Evolutionary conservation across 2,329 filamentous ascomycete species (phyloP), one percentile per base, ranked within the genome.

Genomic region (Phoma sp.): DNA sequence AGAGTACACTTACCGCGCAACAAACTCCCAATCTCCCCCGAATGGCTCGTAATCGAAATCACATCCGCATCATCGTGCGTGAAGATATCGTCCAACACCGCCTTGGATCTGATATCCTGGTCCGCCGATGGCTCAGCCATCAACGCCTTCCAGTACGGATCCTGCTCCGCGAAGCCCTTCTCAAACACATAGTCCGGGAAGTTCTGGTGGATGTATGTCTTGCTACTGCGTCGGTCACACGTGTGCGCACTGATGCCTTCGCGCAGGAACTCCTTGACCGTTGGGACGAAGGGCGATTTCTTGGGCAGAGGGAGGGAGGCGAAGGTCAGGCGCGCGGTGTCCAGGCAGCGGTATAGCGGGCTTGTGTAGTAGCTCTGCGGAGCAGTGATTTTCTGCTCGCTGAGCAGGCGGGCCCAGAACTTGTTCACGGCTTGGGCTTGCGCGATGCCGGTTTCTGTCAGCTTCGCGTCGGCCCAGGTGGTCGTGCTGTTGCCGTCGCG

Each of bases 211-310:
- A 90, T 86, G 53, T 80, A 79, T 0, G 80, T 78, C 64, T 79
- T 82, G 61, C 74, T 82, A 22, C 81, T 82, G 8, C 88, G 79
- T 27, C 83, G 80, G 71, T 90, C 86, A 68, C 88, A 91, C 0
- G 87, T 89, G 67, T 89, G 88, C 37, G 86, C 83, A 48, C 82
- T 85, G 50, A 90, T 83, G 2, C 83, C 82, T 71, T 90, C 88
- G 27, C 88, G 80, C 59, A 90, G 77, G 32, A 82, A 69, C 63
- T 90, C 88, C 71, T 89, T 89, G 57, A 90, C 75, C 1, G 78
- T 75, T 0, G 86, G 87, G 2, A 72, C 70, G 61, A 89, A 89
- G 0, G 80, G 81, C 9, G 70, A 70, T 3, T 77, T 69, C 7
- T 68, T 67, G 0, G 85, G 84, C 2, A 89, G 67, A 2, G 76